A percentile compares a stretch with the other conserved stretches of the same genome.
phyloP scores from a whole-genome alignment of 805 yeast genomes.

The Debaryomyces castellii region DNA sequence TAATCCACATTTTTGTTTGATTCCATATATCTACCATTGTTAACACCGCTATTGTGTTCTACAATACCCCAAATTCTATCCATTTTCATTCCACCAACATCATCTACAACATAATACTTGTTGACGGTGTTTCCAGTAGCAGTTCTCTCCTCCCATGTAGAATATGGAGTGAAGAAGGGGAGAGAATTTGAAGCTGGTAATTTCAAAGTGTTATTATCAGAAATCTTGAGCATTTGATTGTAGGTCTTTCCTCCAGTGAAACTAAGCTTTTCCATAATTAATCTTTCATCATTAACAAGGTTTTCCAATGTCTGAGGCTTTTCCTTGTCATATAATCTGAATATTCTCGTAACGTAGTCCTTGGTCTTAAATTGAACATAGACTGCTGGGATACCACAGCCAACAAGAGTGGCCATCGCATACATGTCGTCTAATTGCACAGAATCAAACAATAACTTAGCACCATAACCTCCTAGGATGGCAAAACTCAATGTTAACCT shows the following conservation, averaged over 20 bases:
- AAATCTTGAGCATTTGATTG: constrained; percentile 57
- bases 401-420: constrained; percentile 42
- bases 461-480: constrained; percentile 58
- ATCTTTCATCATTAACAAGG: constrained; percentile 58
- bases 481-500: constrained; percentile 63
- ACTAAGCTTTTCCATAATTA: constrained; percentile 67
- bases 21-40: constrained; percentile 58
- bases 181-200: constrained; percentile 24
- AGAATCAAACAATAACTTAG: constrained; percentile 57
- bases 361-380: constrained; percentile 50
- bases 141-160: constrained; percentile 41
- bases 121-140: constrained; percentile 32
- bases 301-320: constrained; percentile 65
- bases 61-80: constrained; percentile 84
- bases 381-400: constrained; percentile 58
- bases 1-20: not conserved
- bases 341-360: constrained; percentile 71
- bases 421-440: constrained; percentile 52
- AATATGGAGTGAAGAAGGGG: constrained; percentile 23
- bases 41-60: constrained; percentile 62
- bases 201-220: constrained; percentile 33
- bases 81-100: constrained; percentile 80
- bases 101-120: constrained; percentile 62
- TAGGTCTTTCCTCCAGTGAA: constrained; percentile 65
- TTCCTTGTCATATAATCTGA: constrained; percentile 63